phyloP scores from a whole-genome alignment of 306 rosid genomes.

The Lathyrus oleraceus region DNA sequence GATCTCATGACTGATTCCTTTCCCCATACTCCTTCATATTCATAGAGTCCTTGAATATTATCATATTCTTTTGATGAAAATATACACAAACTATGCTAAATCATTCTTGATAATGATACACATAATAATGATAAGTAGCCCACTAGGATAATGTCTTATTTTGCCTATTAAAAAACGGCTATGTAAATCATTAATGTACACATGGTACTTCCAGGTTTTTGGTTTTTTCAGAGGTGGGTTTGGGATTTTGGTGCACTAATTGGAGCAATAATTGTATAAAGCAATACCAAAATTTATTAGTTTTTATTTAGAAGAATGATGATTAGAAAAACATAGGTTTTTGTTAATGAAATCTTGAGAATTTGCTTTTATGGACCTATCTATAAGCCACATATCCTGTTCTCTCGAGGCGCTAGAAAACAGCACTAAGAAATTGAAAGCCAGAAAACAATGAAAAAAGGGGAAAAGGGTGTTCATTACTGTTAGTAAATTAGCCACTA shows the following conservation, averaged over 20 bases:
- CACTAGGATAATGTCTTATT: too few relatives aligned
- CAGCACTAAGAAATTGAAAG: slow-evolving; percentile 33
- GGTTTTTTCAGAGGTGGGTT: slow-evolving; percentile 37
- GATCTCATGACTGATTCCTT: too few relatives aligned
- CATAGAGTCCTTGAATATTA: too few relatives aligned
- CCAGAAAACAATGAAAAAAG: slow-evolving; percentile 30
- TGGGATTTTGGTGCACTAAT: slow-evolving; percentile 37
- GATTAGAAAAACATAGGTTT: slow-evolving; percentile 49
- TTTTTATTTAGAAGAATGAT: slow-evolving; percentile 64
- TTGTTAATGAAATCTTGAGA: slow-evolving; percentile 40
- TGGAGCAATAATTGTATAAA: slow-evolving; percentile 46
- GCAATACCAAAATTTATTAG: slow-evolving; percentile 50
- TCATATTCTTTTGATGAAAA: too few relatives aligned
- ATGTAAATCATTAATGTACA: slow-evolving; percentile 27
- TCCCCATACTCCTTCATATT: too few relatives aligned
- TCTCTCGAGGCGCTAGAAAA: slow-evolving; percentile 33
- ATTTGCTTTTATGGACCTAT: slow-evolving; percentile 39
- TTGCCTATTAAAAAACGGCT: not conserved
- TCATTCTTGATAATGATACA: too few relatives aligned
- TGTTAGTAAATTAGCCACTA: slow-evolving; percentile 30
- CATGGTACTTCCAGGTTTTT: slow-evolving; percentile 14
- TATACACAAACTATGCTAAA: too few relatives aligned
- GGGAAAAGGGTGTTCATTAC: slow-evolving; percentile 24
- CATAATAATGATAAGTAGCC: too few relatives aligned
- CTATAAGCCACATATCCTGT: slow-evolving; percentile 35